Conservation (phyloP, 768 basidiomycete genomes). For the Suillus sp. region DNA sequence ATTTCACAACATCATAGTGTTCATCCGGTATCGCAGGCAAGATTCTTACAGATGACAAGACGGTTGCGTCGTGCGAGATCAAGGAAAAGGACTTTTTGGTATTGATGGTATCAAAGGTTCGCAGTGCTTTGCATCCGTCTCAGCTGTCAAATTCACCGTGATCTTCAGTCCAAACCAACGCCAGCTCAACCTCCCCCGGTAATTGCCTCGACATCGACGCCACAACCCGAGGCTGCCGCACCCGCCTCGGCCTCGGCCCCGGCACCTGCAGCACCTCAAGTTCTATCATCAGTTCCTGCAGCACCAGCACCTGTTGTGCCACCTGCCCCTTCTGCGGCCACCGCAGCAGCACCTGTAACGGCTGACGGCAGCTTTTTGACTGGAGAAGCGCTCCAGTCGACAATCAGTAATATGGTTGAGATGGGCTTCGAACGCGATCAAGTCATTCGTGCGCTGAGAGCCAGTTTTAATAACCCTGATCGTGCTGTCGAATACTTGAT, state of each 20-base stretch:
- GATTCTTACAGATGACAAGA: slow-evolving; percentile 86
- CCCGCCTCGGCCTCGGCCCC: slow-evolving; percentile 26
- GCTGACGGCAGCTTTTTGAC: slow-evolving; percentile 69
- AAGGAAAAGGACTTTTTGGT: slow-evolving; percentile 99
- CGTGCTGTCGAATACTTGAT: slow-evolving; percentile 98
- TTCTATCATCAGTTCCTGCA: slow-evolving; percentile 34
- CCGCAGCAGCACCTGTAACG: slow-evolving; percentile 37
- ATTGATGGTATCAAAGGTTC: slow-evolving; percentile 97
- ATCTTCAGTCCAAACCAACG: slow-evolving; percentile 56
- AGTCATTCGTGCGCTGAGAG: slow-evolving; percentile 82
- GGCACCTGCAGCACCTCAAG: slow-evolving; percentile 33
- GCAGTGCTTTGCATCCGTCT: slow-evolving; percentile 16
- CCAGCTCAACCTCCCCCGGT: slow-evolving; percentile 37
- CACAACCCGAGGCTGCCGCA: slow-evolving; percentile 31
- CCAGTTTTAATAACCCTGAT: slow-evolving; percentile 97
- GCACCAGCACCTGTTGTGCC: slow-evolving; percentile 34
- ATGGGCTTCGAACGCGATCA: slow-evolving; percentile 94
- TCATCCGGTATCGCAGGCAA: slow-evolving; percentile 60
- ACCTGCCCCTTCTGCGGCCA: slow-evolving; percentile 31
- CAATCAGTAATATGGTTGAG: slow-evolving; percentile 82
- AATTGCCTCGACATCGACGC: slow-evolving; percentile 35
- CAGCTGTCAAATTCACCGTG: slow-evolving; percentile 11
- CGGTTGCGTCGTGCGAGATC: slow-evolving; percentile 84
- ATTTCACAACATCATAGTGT: slow-evolving; percentile 12
- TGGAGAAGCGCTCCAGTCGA: slow-evolving; percentile 72